Evolutionary conservation across 345 rosid genomes (phyloP), one percentile per base, ranked within the genome.

Genomic region (Salix dunnii): DNA sequence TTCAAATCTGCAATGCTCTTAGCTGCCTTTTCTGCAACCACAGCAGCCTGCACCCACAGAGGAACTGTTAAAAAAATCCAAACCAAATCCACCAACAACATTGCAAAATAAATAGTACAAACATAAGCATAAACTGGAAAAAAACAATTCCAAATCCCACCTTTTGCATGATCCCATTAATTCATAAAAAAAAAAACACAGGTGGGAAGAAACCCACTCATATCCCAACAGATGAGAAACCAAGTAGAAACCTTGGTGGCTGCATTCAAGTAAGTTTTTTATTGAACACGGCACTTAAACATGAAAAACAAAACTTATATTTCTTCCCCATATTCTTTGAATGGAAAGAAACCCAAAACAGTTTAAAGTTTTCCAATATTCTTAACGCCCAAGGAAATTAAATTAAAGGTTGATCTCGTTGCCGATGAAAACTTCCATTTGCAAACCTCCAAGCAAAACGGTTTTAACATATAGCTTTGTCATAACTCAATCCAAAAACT

Each of bases 1-100:
- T 70, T 79, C 70, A 88, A 49, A n/a, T 94, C 97, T 3, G 91
- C 80, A 82, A 96, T 68, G 83, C 88, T 89, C 87, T 91, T 93
- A 2, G 97, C 97, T 11, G 99, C 97, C 78, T 85, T 89, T 85
- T 92, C 94, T 1, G 95, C 97, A 82, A 75, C 97, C 55, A 79
- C 94, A 42, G 90, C 87, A 82, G 99, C 97, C 99, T 93, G 88
- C 80, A 85, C 40, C 49, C 61, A 80, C 16, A 81, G 75, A 58
- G 40, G 66, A 85, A 16, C 14, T 38, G 65, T 61, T 69, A 74
- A 72, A 27, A 76, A 14, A 55, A 30, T 31, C 25, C 42, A 62
- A 53, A 73, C 46, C 27, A 12, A 21, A 27, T 70, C 62, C 71
- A 35, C 11, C 49, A 46, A 35, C 30, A 27, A 46, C 69, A 66